A percentile compares a stretch with the other conserved stretches of the same genome.
Evolutionary conservation across 2,329 filamentous ascomycete genomes (phyloP).

Genomic region (Sporothrix inflata): DNA sequence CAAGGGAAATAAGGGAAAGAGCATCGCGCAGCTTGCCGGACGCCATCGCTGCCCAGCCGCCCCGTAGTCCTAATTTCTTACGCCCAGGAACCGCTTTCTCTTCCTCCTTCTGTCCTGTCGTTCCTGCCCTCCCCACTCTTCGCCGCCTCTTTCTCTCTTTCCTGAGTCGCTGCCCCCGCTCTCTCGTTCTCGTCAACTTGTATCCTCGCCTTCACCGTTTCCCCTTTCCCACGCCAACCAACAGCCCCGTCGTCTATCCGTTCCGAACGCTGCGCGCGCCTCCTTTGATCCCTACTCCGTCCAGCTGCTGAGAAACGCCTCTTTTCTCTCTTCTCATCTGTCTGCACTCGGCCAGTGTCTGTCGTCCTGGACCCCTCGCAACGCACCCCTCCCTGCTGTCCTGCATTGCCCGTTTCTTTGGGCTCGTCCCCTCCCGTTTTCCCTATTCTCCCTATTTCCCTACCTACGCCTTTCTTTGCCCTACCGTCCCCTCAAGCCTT

Average conservation of each 20-base stretch:
- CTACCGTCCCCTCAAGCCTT: slow-evolving; percentile 12
- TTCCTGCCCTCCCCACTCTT: slow-evolving; percentile 27
- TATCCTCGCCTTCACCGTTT: slow-evolving; percentile 19
- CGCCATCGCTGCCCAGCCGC: slow-evolving; percentile 26
- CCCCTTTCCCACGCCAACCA: slow-evolving; percentile 10
- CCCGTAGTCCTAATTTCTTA: slow-evolving; percentile 34
- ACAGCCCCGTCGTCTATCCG: slow-evolving; percentile 16
- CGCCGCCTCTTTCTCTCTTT: slow-evolving; percentile 36
- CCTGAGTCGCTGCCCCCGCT: slow-evolving; percentile 28
- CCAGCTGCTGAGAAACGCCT: slow-evolving; percentile 17
- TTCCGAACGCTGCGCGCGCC: slow-evolving; percentile 11
- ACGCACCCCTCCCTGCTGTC: slow-evolving; percentile 1
- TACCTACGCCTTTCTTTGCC: slow-evolving; percentile 8
- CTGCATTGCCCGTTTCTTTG: slow-evolving; percentile 9
- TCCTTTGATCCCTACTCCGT: slow-evolving; percentile 4
- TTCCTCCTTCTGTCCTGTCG: background rate
- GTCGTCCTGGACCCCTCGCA: background rate
- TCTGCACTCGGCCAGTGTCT: background rate
- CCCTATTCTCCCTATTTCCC: slow-evolving; percentile 17
- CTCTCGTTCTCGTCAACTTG: background rate
- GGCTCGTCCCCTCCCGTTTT: slow-evolving; percentile 10
- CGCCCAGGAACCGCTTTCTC: slow-evolving; percentile 24
- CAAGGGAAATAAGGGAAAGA: slow-evolving; percentile 2
- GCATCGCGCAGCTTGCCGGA: slow-evolving; percentile 7
- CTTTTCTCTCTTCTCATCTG: slow-evolving; percentile 5